These are phyloP conservation scores for Aspergillus tamarii DNA, from an alignment of 2,329 filamentous ascomycete genomes.

Conservation along the genomic window DNA sequence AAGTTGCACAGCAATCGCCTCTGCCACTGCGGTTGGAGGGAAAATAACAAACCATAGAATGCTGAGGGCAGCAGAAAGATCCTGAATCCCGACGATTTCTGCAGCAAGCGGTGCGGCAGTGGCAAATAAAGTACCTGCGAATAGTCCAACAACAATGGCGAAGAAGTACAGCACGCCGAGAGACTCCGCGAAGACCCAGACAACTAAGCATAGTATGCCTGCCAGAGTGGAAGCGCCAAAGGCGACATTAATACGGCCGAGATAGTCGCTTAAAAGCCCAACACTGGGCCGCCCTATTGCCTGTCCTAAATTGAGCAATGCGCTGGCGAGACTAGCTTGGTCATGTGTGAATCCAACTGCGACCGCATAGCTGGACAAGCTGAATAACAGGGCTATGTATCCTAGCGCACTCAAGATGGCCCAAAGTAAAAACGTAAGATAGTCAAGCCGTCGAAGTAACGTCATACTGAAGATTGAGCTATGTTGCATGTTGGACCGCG, in stretches of 20 bases:
- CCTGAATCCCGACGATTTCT: neutral
- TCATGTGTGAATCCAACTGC: conserved; percentile 57
- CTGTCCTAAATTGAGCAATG: conserved; percentile 63
- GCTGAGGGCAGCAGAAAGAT: neutral
- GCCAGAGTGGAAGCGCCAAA: neutral
- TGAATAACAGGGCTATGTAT: conserved; percentile 65
- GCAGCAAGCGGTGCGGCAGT: neutral
- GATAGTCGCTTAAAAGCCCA: conserved; percentile 60
- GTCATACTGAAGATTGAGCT: neutral
- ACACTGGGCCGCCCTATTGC: conserved; percentile 57
- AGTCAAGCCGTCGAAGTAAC: neutral
- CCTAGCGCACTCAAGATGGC: conserved; percentile 57
- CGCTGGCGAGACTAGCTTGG: conserved; percentile 60
- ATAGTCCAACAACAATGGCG: neutral
- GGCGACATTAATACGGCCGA: conserved; percentile 64
- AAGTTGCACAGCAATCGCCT: conserved; percentile 1
- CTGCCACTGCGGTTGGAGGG: neutral
- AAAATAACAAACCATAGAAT: neutral
- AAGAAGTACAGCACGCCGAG: neutral
- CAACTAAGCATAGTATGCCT: neutral
- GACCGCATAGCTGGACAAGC: conserved; percentile 62
- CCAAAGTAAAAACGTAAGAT: conserved; percentile 1
- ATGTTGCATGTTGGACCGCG: neutral
- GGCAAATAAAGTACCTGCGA: neutral
- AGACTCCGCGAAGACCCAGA: neutral